These are phyloP conservation scores for Parachlorella kessleri DNA, from an alignment of 139 green algal species.

Conservation along the genomic window DNA sequence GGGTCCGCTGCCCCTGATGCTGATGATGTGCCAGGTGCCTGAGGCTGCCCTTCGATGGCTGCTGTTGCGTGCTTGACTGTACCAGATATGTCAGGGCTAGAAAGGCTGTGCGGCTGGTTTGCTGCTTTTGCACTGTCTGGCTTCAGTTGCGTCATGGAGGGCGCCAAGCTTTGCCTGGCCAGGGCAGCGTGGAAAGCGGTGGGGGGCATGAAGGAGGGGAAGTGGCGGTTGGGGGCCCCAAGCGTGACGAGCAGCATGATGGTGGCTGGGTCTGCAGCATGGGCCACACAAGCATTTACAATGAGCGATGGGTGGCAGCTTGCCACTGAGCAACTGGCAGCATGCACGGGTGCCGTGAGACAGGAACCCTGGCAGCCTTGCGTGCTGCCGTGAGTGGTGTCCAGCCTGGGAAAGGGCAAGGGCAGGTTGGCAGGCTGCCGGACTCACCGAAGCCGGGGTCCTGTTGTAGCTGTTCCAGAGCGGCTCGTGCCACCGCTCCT, in stretches of 20 bases:
- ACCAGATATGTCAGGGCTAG: too few species aligned
- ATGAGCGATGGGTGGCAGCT: too few species aligned
- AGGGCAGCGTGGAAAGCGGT: too few species aligned
- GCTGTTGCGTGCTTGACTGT: too few species aligned
- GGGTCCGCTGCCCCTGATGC: not conserved
- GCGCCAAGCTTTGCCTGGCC: too few species aligned
- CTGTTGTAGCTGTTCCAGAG: not conserved
- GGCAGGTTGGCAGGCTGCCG: not conserved
- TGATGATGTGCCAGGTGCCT: not conserved
- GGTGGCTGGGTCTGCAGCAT: slow-evolving; percentile 7
- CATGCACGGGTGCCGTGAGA: not conserved
- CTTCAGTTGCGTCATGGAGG: too few species aligned
- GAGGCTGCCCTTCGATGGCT: too few species aligned
- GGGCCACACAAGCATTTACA: too few species aligned
- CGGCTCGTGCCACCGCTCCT: slow-evolving; percentile 2
- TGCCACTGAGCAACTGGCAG: not conserved
- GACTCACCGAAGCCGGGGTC: slow-evolving; percentile 1
- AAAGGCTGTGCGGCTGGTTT: too few species aligned
- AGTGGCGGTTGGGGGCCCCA: slow-evolving; percentile 5
- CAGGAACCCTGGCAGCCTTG: too few species aligned
- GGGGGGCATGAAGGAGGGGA: slow-evolving; percentile 16
- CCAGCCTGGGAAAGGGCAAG: not conserved
- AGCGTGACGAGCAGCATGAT: slow-evolving; percentile 11
- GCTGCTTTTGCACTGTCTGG: too few species aligned
- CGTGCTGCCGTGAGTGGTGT: not conserved